These are phyloP conservation scores for Rosa rugosa DNA, from an alignment of 306 rosid species.

Conservation along the genomic window DNA sequence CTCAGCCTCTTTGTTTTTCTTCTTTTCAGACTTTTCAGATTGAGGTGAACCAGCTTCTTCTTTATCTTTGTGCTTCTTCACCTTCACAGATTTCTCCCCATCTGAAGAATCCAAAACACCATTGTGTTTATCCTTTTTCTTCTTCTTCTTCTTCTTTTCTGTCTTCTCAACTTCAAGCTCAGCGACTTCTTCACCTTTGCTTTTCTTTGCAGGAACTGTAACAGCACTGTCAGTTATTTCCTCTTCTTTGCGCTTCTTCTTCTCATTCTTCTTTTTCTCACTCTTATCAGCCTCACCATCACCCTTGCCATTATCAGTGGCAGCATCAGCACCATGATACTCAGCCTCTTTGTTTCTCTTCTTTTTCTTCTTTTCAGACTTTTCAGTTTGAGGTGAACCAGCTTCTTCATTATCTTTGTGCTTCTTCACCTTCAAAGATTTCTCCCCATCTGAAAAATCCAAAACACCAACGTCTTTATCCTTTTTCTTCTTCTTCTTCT, in stretches of 20 bases:
- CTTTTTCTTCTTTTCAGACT: too few species aligned
- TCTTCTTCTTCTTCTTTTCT: constrained; percentile 50
- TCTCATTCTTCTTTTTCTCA: constrained; percentile 23
- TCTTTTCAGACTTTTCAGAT: constrained; percentile 62
- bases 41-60: constrained; percentile 43
- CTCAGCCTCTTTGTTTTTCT: constrained; percentile 54
- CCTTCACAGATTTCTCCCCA: constrained; percentile 39
- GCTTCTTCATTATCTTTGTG: too few species aligned
- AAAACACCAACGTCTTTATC: too few species aligned
- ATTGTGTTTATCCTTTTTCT: constrained; percentile 42
- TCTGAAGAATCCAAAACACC: constrained; percentile 18
- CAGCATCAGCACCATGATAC: too few species aligned
- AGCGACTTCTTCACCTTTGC: constrained; percentile 33
- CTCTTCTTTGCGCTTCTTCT: constrained; percentile 46
- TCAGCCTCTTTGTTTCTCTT: too few species aligned
- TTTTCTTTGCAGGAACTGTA: constrained; percentile 48
- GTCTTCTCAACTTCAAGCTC: constrained; percentile 42
- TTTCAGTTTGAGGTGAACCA: too few species aligned
- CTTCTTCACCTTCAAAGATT: too few species aligned
- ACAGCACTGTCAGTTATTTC: constrained; percentile 37
- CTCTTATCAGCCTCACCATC: too few species aligned
- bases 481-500: too few species aligned
- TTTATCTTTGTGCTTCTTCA: constrained; percentile 34
- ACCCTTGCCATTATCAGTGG: too few species aligned
- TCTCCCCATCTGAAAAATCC: too few species aligned